A percentile compares a stretch with the other conserved stretches of the same genome.
These are phyloP conservation scores for Penicillium argentinense DNA, from an alignment of 495 filamentous ascomycete genomes.

Conservation along the genomic window DNA sequence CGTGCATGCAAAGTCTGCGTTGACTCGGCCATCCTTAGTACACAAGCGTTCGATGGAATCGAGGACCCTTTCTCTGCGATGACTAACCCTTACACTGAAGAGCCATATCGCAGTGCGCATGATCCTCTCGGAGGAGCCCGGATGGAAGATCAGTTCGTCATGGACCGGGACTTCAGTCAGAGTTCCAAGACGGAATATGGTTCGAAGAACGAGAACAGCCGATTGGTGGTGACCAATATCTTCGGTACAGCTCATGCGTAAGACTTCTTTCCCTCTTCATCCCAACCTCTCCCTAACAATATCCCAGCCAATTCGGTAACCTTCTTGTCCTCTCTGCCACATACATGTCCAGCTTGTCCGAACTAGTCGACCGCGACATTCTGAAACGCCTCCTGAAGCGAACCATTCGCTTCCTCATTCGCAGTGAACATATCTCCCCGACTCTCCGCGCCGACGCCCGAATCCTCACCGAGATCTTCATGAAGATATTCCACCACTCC, in stretches of 20 bases:
- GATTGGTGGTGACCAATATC: constrained; percentile 87
- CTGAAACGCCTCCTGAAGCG: constrained; percentile 53
- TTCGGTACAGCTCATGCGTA: constrained; percentile 97
- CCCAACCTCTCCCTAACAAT: neutral
- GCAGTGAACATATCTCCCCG: constrained; percentile 62
- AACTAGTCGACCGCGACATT: constrained; percentile 47
- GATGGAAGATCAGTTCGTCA: neutral
- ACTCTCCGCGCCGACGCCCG: constrained; percentile 64
- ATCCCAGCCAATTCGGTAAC: constrained; percentile 89
- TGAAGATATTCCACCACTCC: constrained; percentile 45
- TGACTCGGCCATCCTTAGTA: constrained; percentile 77
- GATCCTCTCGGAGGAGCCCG: neutral
- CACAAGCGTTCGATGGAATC: constrained; percentile 76
- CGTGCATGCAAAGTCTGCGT: constrained; percentile 60
- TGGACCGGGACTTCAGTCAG: neutral
- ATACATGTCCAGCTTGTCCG: constrained; percentile 57
- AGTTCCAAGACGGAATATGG: no score
- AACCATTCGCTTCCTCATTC: constrained; percentile 69
- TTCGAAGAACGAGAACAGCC: constrained; percentile 16
- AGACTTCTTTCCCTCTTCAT: constrained; percentile 29
- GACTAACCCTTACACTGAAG: neutral
- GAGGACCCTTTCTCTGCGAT: constrained; percentile 25
- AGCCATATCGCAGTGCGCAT: neutral
- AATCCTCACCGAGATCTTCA: constrained; percentile 63
- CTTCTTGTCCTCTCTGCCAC: constrained; percentile 83